Evolutionary conservation across 495 filamentous ascomycete genomes (phyloP).

Genomic region (Xanthoparmelia taractica): DNA sequence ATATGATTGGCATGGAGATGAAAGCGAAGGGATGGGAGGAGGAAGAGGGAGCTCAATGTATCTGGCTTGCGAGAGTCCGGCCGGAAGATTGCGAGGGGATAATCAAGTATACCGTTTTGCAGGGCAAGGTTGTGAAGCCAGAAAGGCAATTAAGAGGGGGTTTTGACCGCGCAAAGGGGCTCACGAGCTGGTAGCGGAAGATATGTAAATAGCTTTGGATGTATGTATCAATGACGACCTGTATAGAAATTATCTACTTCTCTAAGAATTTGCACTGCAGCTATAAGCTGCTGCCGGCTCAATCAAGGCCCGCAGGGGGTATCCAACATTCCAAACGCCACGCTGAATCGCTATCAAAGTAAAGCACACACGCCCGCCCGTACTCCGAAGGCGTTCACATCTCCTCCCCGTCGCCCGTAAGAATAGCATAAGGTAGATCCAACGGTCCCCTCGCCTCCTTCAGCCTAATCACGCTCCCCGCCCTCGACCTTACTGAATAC

Average conservation of each 20-base stretch:
- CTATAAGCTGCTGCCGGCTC: background rate
- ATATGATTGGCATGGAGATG: slow-evolving; percentile 30
- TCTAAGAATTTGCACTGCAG: background rate
- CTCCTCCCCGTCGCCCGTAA: background rate
- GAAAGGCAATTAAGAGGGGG: slow-evolving; percentile 76
- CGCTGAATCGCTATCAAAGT: slow-evolving; percentile 18
- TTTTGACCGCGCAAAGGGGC: slow-evolving; percentile 71
- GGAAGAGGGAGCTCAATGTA: slow-evolving; percentile 68
- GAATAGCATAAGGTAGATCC: slow-evolving; percentile 42
- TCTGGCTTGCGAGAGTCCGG: slow-evolving; percentile 83
- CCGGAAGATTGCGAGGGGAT: slow-evolving; percentile 95
- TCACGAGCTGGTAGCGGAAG: slow-evolving; percentile 72
- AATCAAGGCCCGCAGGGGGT: background rate
- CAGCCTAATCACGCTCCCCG: slow-evolving; percentile 42
- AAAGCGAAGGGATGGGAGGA: slow-evolving; percentile 30
- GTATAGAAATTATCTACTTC: too few relatives aligned
- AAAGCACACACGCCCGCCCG: background rate
- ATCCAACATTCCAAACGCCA: slow-evolving; percentile 18
- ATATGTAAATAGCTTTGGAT: background rate
- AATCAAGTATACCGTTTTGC: slow-evolving; percentile 76
- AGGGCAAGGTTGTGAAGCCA: slow-evolving; percentile 91
- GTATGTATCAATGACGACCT: too few relatives aligned
- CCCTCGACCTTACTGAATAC: slow-evolving; percentile 28
- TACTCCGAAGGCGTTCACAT: background rate
- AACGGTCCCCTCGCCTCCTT: slow-evolving; percentile 32